A percentile compares a stretch with the other conserved stretches of the same genome.
phyloP scores from a whole-genome alignment of 331 rosid species.

The Acacia pycnantha region DNA sequence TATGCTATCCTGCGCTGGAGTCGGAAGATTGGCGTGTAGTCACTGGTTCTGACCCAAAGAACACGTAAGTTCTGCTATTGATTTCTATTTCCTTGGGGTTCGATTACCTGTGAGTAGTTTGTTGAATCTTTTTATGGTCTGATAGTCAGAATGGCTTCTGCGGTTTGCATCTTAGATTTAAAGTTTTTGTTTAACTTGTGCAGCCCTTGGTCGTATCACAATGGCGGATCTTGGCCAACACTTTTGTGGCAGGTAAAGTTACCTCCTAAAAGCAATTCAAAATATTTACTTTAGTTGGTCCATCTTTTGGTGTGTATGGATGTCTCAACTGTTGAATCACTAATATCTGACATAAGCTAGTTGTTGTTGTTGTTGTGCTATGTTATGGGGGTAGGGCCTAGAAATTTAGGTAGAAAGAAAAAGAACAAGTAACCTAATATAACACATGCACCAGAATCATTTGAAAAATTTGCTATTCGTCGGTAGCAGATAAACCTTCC shows the following conservation, averaged over 20 bases:
- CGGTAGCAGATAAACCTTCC: neutral
- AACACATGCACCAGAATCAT: neutral
- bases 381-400: neutral
- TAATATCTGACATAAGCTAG: neutral
- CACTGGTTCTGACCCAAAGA: constrained; percentile 95
- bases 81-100: neutral
- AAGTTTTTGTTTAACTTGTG: constrained; percentile 30
- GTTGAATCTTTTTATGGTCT: neutral
- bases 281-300: neutral
- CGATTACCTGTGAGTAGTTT: neutral
- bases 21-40: constrained; percentile 88
- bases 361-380: neutral
- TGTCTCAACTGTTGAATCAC: neutral
- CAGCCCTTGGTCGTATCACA: constrained; percentile 99
- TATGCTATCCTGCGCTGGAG: constrained; percentile 92
- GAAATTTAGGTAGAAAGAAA: neutral
- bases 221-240: constrained; percentile 99
- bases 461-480: neutral
- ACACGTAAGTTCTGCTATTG: constrained; percentile 64
- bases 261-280: neutral
- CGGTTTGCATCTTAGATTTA: constrained; percentile 14
- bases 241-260: constrained; percentile 93
- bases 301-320: neutral
- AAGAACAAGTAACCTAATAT: neutral
- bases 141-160: constrained; percentile 18